Conservation (phyloP, 1,284 basidiomycete species). For the Rhodofomes roseus region DNA sequence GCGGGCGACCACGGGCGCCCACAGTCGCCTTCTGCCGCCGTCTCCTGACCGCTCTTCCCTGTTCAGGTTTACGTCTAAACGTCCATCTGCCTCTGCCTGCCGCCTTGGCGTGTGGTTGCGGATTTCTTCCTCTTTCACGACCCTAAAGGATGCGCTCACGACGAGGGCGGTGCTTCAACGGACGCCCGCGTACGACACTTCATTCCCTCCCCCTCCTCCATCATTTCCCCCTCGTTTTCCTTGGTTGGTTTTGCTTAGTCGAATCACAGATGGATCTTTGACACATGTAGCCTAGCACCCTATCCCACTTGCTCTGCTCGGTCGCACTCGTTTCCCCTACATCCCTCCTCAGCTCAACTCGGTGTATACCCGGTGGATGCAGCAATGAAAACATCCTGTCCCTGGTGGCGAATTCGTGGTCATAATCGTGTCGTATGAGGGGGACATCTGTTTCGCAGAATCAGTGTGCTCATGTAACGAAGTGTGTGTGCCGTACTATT, state of each 20-base stretch:
- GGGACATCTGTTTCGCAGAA: no score
- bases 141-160: neutral
- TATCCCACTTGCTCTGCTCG: neutral
- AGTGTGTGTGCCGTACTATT: no score
- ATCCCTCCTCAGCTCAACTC: neutral
- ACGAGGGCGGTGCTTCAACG: neutral
- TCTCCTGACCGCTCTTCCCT: neutral
- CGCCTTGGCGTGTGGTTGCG: neutral
- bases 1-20: neutral
- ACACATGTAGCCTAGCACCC: conserved; percentile 2
- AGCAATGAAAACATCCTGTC: neutral
- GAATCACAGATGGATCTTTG: neutral
- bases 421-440: no score
- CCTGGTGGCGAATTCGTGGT: no score
- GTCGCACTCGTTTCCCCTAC: neutral
- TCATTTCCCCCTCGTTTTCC: neutral
- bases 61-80: neutral
- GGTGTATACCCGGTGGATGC: neutral
- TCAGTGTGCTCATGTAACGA: no score
- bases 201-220: no score
- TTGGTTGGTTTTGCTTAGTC: neutral
- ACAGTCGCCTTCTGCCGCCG: neutral
- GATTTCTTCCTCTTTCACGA: neutral
- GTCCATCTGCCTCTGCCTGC: no score
- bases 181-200: neutral